phyloP scores from a whole-genome alignment of 179 eudicot genomes.

The Spergularia azorica region DNA sequence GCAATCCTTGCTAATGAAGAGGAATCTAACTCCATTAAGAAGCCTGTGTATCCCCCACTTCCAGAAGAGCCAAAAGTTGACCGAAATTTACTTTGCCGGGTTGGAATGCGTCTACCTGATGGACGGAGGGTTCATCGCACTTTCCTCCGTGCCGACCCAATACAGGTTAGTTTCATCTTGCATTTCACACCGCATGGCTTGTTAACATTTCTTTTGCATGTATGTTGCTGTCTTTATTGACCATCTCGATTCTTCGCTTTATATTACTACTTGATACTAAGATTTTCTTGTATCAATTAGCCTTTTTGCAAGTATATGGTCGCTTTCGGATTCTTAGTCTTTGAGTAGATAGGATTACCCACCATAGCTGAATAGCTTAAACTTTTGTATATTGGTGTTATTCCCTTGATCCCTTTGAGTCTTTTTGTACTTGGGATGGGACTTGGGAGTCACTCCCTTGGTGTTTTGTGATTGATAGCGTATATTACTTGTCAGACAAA shows the following conservation, averaged over 20 bases:
- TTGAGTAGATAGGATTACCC: too few species aligned
- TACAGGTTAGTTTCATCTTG: slow-evolving; percentile 54
- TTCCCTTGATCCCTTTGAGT: too few species aligned
- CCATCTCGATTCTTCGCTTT: not conserved
- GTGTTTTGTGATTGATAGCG: too few species aligned
- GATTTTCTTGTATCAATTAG: not conserved
- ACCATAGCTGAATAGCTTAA: too few species aligned
- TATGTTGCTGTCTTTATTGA: not conserved
- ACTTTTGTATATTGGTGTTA: too few species aligned
- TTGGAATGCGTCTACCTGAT: slow-evolving; percentile 95
- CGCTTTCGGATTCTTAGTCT: too few species aligned
- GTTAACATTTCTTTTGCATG: not conserved
- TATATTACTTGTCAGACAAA: too few species aligned
- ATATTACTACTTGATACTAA: not conserved
- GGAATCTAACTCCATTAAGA: slow-evolving; percentile 31
- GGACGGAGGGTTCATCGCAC: slow-evolving; percentile 93
- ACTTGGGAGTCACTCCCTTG: too few species aligned
- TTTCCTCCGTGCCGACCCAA: slow-evolving; percentile 73
- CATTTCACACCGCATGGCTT: slow-evolving; percentile 1
- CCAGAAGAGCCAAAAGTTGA: slow-evolving; percentile 87
- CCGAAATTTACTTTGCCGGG: slow-evolving; percentile 72
- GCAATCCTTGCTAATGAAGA: slow-evolving; percentile 39
- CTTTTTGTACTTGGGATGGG: too few species aligned
- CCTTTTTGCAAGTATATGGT: too few species aligned
- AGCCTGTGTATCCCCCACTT: slow-evolving; percentile 63